Base-by-base conservation (phyloP, 495 filamentous ascomycete species). In the Tetracladium setigerum region DNA sequence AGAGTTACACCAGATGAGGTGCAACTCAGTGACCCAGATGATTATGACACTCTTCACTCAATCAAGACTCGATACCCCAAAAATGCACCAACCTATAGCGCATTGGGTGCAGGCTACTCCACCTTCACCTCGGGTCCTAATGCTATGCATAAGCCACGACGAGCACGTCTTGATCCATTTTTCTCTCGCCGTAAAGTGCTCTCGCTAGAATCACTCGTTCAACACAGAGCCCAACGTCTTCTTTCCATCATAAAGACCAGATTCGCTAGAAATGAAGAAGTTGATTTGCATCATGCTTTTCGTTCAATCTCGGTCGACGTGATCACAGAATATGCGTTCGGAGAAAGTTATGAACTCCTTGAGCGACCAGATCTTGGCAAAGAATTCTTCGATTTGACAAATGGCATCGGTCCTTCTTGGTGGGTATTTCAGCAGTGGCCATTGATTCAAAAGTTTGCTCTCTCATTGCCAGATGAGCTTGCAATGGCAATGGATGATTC, bases 1-100 rank as follows among this genome's bases (percentile, higher is more conserved):
- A 67, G 77, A 6, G 62, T 79, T 30, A 70, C 63, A 14, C 77
- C 77, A 0, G 36, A 63, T 15, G 74, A 79, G 47, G 49, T 81
- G 5, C 69, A 72, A 27, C 61, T 75, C n/a, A 47, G 60, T 13
- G 71, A 77, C 34, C 58, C 70, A 0, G 54, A 54, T 1, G 66
- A 62, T 22, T 67, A 63, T 38, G 62, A 66, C 33, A 45, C 16
- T 2, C 41, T 52, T 15, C 33, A 51, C 19, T 32, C 14, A 16
- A 31, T 41, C 15, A 19, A 32, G 27, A 54, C 19, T 54, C 59
- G 31, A 52, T 49, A 33, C 41, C 24, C 16, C 30, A 45, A 52
- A 24, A n/a, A n/a, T n/a, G 30, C 35, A 16, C 16, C n/a, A 2
- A 2, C 14, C 41, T 53, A 46, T 34, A 22, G 19, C 15, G 30